These are phyloP conservation scores for Lenzites betulinus DNA, from an alignment of 768 basidiomycete species.

Conservation along the genomic window DNA sequence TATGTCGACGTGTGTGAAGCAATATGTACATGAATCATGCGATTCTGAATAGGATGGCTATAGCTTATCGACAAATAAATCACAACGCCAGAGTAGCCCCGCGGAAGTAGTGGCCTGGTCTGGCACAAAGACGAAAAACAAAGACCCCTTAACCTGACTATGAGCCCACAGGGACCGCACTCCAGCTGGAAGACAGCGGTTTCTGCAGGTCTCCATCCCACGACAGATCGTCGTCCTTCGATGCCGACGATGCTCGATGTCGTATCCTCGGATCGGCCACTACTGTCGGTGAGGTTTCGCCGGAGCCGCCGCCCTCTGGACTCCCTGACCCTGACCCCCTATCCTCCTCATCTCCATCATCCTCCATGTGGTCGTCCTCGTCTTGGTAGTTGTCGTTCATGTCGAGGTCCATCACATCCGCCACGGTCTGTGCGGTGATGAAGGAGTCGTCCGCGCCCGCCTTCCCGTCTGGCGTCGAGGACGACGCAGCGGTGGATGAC, in stretches of 20 bases:
- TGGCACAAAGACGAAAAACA: too few relatives aligned
- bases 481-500: conserved; percentile 10
- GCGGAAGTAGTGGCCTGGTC: too few relatives aligned
- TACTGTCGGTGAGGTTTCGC: conserved; percentile 29
- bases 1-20: background rate
- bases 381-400: conserved; percentile 35
- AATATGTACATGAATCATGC: background rate
- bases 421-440: conserved; percentile 38
- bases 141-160: background rate
- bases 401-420: conserved; percentile 43
- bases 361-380: conserved; percentile 24
- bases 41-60: background rate
- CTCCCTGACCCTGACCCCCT: conserved; percentile 7
- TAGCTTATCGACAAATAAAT: background rate
- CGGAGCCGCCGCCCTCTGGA: conserved; percentile 17
- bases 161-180: conserved; percentile 15
- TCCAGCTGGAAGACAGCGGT: conserved; percentile 4
- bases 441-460: conserved; percentile 37
- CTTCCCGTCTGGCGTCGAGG: conserved; percentile 10
- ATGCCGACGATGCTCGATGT: conserved; percentile 17
- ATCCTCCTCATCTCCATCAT: conserved; percentile 11
- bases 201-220: conserved; percentile 18
- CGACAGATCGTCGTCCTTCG: conserved; percentile 24
- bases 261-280: conserved; percentile 24
- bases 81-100: background rate